A percentile compares a stretch with the other conserved stretches of the same genome.
Conservation (phyloP, 768 basidiomycete genomes). For the Artomyces pyxidatus region DNA sequence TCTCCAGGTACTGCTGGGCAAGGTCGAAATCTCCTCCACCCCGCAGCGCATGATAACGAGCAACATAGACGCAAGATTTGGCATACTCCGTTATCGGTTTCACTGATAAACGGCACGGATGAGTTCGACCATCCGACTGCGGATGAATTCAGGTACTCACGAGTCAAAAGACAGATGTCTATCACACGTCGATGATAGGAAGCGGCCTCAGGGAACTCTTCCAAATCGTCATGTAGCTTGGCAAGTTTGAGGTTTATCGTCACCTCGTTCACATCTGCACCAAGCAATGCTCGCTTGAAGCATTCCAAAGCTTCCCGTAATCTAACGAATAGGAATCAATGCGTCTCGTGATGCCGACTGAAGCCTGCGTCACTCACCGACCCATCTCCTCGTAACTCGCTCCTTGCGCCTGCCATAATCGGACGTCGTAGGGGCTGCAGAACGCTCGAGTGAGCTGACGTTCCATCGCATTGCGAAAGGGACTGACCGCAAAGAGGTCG, state of each 20-base stretch:
- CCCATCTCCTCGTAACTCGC: slow-evolving; percentile 91
- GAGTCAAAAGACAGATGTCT: slow-evolving; percentile 57
- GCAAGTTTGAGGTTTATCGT: slow-evolving; percentile 69
- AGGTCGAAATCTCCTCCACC: slow-evolving; percentile 58
- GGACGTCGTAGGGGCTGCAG: slow-evolving; percentile 84
- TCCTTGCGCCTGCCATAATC: slow-evolving; percentile 93
- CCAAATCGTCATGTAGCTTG: slow-evolving; percentile 55
- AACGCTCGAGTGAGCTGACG: not conserved
- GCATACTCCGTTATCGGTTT: slow-evolving; percentile 73
- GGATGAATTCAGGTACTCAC: slow-evolving; percentile 30
- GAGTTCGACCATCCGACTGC: slow-evolving; percentile 11
- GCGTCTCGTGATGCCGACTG: not conserved
- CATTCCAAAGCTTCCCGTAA: slow-evolving; percentile 86
- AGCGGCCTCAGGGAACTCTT: slow-evolving; percentile 60
- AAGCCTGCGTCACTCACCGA: slow-evolving; percentile 38
- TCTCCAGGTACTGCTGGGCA: slow-evolving; percentile 67
- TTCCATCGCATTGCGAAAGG: not conserved
- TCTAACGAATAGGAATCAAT: slow-evolving; percentile 33
- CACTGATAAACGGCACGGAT: slow-evolving; percentile 30
- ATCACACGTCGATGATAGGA: slow-evolving; percentile 78
- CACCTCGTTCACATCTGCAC: slow-evolving; percentile 71
- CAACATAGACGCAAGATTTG: slow-evolving; percentile 78
- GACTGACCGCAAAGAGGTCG: slow-evolving; percentile 78
- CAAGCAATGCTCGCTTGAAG: slow-evolving; percentile 80
- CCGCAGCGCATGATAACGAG: slow-evolving; percentile 61